phyloP scores from a whole-genome alignment of 2,329 filamentous ascomycete species.

The Ampelomyces quisqualis region DNA sequence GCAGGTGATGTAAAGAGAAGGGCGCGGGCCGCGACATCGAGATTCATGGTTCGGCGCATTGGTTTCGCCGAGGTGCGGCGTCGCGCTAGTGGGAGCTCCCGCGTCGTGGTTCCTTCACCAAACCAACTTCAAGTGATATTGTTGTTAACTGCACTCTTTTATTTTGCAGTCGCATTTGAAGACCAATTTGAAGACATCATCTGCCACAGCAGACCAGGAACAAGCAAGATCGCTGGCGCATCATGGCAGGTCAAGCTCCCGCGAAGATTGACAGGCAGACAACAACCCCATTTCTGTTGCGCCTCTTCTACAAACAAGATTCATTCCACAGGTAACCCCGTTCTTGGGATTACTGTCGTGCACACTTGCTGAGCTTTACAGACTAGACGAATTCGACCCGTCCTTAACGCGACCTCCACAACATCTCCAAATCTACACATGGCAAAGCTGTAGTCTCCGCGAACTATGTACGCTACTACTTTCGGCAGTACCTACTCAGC shows the following conservation, averaged over 20 bases:
- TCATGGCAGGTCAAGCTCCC: constrained; percentile 35
- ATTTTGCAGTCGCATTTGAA: neutral
- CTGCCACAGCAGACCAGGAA: neutral
- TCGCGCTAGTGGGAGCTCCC: constrained; percentile 24
- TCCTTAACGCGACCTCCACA: constrained; percentile 59
- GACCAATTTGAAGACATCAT: neutral
- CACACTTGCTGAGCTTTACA: constrained; percentile 35
- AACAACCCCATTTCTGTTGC: constrained; percentile 79
- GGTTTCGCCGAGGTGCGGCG: constrained; percentile 11
- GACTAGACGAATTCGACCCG: constrained; percentile 67
- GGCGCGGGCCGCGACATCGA: constrained; percentile 4
- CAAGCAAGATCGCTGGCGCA: constrained; percentile 4
- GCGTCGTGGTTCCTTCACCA: constrained; percentile 12
- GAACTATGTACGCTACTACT: constrained; percentile 79
- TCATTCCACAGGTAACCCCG: constrained; percentile 66
- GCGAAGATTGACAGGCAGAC: constrained; percentile 63
- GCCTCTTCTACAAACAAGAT: constrained; percentile 77
- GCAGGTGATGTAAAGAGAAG: neutral
- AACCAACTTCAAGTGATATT: neutral
- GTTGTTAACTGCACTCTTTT: neutral
- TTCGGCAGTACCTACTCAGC: constrained; percentile 64
- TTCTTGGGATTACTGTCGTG: neutral
- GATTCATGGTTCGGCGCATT: constrained; percentile 9
- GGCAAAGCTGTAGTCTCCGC: constrained; percentile 74
- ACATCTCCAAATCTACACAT: constrained; percentile 81